Evolutionary conservation across 495 filamentous ascomycete genomes (phyloP).

Genomic region (Amorphotheca resinae): DNA sequence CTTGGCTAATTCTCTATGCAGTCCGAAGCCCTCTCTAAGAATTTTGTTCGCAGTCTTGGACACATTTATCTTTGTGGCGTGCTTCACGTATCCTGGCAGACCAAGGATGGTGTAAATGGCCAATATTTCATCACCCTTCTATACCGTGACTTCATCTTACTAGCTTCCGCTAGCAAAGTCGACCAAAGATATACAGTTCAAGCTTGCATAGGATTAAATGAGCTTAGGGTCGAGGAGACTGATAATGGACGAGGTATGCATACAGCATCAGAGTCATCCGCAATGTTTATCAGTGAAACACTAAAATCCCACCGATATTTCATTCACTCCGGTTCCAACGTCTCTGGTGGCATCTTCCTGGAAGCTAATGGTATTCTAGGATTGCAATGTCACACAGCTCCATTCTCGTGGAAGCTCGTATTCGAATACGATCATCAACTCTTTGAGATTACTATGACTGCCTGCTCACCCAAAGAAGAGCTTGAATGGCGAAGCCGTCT

Average conservation of each 20-base stretch:
- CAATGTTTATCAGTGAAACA: too few relatives aligned
- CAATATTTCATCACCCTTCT: conserved; percentile 82
- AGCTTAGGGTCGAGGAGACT: conserved; percentile 59
- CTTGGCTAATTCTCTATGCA: conserved; percentile 20
- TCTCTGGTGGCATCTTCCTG: not conserved
- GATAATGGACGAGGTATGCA: conserved; percentile 71
- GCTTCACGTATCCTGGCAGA: conserved; percentile 74
- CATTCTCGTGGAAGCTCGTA: conserved; percentile 86
- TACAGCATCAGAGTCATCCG: conserved; percentile 1
- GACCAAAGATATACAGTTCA: conserved; percentile 57
- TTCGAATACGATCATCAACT: conserved; percentile 67
- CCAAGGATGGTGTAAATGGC: conserved; percentile 49
- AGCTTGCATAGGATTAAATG: conserved; percentile 57
- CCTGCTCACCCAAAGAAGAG: conserved; percentile 75
- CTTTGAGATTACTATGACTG: conserved; percentile 79
- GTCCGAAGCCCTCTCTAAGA: conserved; percentile 33
- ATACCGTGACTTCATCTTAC: conserved; percentile 66
- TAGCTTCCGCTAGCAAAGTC: conserved; percentile 53
- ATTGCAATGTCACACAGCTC: conserved; percentile 70
- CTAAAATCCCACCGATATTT: not conserved
- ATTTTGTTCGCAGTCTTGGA: conserved; percentile 61
- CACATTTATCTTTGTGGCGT: conserved; percentile 77
- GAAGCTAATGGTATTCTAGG: conserved; percentile 36
- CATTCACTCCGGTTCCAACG: not conserved
- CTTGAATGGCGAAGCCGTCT: conserved; percentile 56